Evolutionary conservation across 768 basidiomycete species (phyloP).

Genomic region (Phaeolepiota aurea): DNA sequence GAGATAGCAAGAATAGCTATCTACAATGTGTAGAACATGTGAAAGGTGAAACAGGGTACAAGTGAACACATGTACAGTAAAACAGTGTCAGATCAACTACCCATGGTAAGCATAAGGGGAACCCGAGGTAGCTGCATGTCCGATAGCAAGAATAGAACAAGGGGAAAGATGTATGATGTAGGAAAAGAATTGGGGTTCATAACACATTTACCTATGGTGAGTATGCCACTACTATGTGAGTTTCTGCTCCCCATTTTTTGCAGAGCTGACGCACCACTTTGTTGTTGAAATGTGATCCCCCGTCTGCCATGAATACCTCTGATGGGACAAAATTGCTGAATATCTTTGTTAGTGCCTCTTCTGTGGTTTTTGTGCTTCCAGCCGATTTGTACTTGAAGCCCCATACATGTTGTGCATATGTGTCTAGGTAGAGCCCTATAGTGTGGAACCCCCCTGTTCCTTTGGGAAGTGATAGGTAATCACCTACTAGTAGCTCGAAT

Average conservation of each 20-base stretch:
- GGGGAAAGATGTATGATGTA: too few species aligned
- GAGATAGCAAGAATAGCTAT: too few species aligned
- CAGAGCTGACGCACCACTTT: constrained; percentile 19
- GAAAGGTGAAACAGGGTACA: too few species aligned
- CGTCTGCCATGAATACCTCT: constrained; percentile 27
- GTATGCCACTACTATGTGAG: constrained; percentile 19
- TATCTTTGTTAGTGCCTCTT: constrained; percentile 11
- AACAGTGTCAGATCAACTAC: too few species aligned
- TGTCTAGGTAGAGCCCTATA: constrained; percentile 20
- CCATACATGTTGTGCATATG: constrained; percentile 19
- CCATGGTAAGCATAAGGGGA: too few species aligned
- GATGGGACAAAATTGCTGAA: constrained; percentile 11
- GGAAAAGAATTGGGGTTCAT: too few species aligned
- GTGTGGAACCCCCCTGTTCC: constrained; percentile 22
- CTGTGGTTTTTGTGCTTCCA: constrained; percentile 17
- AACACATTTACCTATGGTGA: constrained; percentile 35
- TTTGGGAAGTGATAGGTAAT: constrained; percentile 23
- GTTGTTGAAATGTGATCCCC: constrained; percentile 26
- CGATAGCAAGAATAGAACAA: too few species aligned
- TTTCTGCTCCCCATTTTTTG: constrained; percentile 7
- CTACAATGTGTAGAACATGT: too few species aligned
- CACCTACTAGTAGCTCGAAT: constrained; percentile 24
- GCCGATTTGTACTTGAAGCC: constrained; percentile 16
- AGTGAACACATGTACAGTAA: too few species aligned
- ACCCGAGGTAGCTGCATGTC: too few species aligned